Conservation (phyloP, 2,329 filamentous ascomycete species). For the Blastomyces parvus region DNA sequence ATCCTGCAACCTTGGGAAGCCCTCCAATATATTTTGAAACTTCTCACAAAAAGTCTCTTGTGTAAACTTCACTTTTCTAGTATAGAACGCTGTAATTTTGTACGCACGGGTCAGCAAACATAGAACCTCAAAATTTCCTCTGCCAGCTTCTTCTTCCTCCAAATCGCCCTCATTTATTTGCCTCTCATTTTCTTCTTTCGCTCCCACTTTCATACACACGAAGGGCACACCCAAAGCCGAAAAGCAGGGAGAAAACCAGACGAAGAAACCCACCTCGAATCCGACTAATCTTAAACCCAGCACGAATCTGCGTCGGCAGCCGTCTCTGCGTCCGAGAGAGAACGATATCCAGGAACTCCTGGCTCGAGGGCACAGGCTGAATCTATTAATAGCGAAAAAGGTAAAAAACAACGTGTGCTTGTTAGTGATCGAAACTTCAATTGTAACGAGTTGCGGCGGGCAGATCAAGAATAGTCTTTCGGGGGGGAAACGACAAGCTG, state of each 20-base stretch:
- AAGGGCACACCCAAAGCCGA: not conserved
- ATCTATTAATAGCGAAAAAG: conserved; percentile 40
- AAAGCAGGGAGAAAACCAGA: not conserved
- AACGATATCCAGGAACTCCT: conserved; percentile 97
- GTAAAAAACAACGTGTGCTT: not conserved
- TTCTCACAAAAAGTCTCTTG: conserved; percentile 96
- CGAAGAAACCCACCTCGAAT: conserved; percentile 51
- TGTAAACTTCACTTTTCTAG: conserved; percentile 95
- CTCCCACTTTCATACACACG: not conserved
- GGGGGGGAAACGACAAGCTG: not conserved
- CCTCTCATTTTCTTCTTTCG: not conserved
- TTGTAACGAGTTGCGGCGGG: not conserved
- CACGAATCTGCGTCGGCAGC: conserved; percentile 87
- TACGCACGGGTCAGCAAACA: conserved; percentile 22
- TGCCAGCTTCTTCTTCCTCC: not conserved
- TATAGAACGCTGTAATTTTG: conserved; percentile 64
- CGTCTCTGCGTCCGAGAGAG: conserved; percentile 86
- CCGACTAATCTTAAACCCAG: conserved; percentile 91
- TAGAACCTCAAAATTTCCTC: not conserved
- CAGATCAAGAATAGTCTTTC: too few relatives aligned
- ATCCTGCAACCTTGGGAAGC: conserved; percentile 84
- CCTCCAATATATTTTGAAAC: conserved; percentile 78
- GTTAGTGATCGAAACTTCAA: not conserved
- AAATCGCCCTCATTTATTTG: not conserved
- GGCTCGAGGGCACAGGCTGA: conserved; percentile 76